phyloP scores from a whole-genome alignment of 495 filamentous ascomycete species.

The Xylaria grammica region DNA sequence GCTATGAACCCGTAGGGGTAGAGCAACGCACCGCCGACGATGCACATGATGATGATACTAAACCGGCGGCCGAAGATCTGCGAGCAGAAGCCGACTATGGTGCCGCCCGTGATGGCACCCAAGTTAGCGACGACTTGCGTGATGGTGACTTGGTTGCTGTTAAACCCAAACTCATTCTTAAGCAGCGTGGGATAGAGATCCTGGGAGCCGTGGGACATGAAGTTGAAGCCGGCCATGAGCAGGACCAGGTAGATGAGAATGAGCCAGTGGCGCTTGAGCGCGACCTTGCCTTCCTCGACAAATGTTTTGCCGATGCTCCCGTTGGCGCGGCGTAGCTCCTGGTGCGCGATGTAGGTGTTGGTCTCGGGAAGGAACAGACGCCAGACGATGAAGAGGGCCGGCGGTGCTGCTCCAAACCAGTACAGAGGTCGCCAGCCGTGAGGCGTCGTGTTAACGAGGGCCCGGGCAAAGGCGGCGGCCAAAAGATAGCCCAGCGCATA shows the following conservation, averaged over 20 bases:
- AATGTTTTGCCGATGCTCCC: conserved; percentile 65
- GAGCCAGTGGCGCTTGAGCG: conserved; percentile 77
- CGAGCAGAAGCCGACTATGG: conserved; percentile 73
- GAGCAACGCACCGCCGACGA: conserved; percentile 77
- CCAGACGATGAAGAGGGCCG: conserved; percentile 80
- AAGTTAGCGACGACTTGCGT: conserved; percentile 87
- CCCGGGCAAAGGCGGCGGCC: conserved; percentile 76
- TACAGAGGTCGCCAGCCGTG: conserved; percentile 83
- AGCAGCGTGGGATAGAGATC: conserved; percentile 91
- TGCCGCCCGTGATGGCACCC: conserved; percentile 80
- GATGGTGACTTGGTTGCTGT: conserved; percentile 72
- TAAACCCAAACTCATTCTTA: conserved; percentile 76
- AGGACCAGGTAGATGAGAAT: conserved; percentile 80
- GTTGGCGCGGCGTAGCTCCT: conserved; percentile 60
- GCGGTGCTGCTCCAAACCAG: conserved; percentile 84
- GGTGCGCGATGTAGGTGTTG: conserved; percentile 65
- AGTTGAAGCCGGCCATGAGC: conserved; percentile 91
- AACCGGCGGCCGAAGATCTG: conserved; percentile 85
- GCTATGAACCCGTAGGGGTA: conserved; percentile 82
- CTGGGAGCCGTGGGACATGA: conserved; percentile 92
- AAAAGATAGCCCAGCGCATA: conserved; percentile 89
- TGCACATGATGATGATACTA: conserved; percentile 75
- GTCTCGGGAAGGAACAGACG: conserved; percentile 81
- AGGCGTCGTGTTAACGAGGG: conserved; percentile 70
- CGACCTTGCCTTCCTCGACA: conserved; percentile 74